phyloP scores from a whole-genome alignment of 495 filamentous ascomycete species.

The Neurospora africana region DNA sequence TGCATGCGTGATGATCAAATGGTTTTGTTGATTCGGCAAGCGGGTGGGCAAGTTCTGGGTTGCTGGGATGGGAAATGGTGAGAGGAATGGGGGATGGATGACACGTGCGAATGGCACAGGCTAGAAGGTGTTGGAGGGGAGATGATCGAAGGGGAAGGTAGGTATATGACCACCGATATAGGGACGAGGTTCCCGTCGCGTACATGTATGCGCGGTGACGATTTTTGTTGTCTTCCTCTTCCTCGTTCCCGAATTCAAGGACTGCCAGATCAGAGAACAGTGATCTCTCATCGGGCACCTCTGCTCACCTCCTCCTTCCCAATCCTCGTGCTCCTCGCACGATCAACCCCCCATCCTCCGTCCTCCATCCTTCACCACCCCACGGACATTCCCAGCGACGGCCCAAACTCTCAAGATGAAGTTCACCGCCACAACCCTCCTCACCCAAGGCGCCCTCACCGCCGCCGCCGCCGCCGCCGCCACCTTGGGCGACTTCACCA shows the following conservation, averaged over 20 bases:
- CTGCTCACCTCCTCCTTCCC: not conserved
- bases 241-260: not conserved
- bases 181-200: not conserved
- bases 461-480: not conserved
- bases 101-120: not conserved
- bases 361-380: too few relatives aligned
- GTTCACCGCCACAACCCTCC: not conserved
- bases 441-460: not conserved
- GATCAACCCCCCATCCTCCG: too few relatives aligned
- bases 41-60: not conserved
- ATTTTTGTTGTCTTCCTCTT: not conserved
- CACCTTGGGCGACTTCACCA: constrained; percentile 31
- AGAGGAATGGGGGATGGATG: not conserved
- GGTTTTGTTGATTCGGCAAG: not conserved
- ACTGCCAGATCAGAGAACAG: not conserved
- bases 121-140: not conserved
- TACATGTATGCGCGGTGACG: not conserved
- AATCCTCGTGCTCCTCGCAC: too few relatives aligned
- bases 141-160: not conserved
- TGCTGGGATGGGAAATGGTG: not conserved
- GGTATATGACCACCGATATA: not conserved
- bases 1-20: not conserved
- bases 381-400: too few relatives aligned
- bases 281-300: not conserved
- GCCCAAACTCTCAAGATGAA: not conserved